These are phyloP conservation scores for Macadamia integrifolia DNA, from an alignment of 164 flowering plant species.

Conservation along the genomic window DNA sequence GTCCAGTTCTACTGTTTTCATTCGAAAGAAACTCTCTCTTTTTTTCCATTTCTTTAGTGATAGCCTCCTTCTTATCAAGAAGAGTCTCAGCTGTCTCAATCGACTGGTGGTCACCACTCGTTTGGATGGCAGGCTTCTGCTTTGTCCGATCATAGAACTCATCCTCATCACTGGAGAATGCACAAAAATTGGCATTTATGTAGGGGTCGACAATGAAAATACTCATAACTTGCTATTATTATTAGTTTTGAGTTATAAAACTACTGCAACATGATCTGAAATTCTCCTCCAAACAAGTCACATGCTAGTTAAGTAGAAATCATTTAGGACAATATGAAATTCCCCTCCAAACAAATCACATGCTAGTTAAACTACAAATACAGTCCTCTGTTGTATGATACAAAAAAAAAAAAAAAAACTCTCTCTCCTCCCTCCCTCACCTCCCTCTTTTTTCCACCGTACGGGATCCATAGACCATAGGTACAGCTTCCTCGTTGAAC, in stretches of 20 bases:
- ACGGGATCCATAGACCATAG: too few species aligned
- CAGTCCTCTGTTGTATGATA: too few species aligned
- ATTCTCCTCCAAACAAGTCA: neutral
- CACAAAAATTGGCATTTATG: neutral
- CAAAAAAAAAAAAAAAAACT: too few species aligned
- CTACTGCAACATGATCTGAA: neutral
- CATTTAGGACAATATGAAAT: neutral
- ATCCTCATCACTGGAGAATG: constrained; percentile 78
- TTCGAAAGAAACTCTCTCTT: constrained; percentile 37
- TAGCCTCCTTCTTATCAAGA: constrained; percentile 81
- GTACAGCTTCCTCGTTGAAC: too few species aligned
- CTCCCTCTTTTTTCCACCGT: too few species aligned
- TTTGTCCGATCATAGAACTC: constrained; percentile 94
- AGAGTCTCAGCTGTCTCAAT: constrained; percentile 92
- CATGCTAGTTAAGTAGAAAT: neutral
- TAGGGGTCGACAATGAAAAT: too few species aligned
- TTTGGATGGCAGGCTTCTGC: constrained; percentile 42
- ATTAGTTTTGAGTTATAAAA: neutral
- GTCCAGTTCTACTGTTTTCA: constrained; percentile 43
- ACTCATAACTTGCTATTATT: too few species aligned
- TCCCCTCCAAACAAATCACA: neutral
- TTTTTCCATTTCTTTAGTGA: constrained; percentile 63
- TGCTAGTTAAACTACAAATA: too few species aligned
- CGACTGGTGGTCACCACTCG: constrained; percentile 44
- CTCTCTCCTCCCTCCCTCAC: too few species aligned